Conservation (phyloP, 2,329 filamentous ascomycete species). For the Bimuria novae-zelandiae region DNA sequence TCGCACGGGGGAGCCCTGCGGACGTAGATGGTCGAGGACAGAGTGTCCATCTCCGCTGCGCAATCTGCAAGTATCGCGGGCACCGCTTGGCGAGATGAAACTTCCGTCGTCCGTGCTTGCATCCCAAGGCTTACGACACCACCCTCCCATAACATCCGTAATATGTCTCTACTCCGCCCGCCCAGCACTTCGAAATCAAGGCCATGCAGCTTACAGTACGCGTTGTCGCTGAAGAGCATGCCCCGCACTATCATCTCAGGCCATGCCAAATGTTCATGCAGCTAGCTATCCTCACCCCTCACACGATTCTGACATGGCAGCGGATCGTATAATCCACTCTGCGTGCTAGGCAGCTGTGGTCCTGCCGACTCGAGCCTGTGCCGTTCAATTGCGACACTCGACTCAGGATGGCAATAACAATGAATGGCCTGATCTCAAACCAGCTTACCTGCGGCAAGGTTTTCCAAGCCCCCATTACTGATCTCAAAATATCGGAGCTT, state of each 20-base stretch:
- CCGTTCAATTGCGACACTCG: neutral
- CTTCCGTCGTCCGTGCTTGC: slow-evolving; percentile 14
- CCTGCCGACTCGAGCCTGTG: neutral
- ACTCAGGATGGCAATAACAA: neutral
- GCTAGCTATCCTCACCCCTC: slow-evolving; percentile 24
- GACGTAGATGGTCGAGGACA: neutral
- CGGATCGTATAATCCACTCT: neutral
- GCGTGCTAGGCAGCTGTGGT: neutral
- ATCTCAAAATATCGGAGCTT: neutral
- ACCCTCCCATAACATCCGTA: slow-evolving; percentile 6
- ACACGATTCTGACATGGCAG: neutral
- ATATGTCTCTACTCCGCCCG: slow-evolving; percentile 1
- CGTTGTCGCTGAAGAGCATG: too few species aligned
- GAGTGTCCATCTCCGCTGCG: slow-evolving; percentile 2
- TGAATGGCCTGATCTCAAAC: neutral
- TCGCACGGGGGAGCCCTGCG: neutral
- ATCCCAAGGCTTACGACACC: slow-evolving; percentile 12
- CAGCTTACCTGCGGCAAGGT: neutral
- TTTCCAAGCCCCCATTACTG: neutral
- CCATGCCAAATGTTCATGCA: slow-evolving; percentile 19
- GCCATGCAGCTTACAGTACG: too few species aligned
- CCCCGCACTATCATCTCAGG: slow-evolving; percentile 35
- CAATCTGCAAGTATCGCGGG: too few species aligned
- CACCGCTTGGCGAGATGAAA: slow-evolving; percentile 18
- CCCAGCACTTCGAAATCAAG: slow-evolving; percentile 3